Conservation (phyloP, 2,329 filamentous ascomycete species). For the Pseudofabraea citricarpa region DNA sequence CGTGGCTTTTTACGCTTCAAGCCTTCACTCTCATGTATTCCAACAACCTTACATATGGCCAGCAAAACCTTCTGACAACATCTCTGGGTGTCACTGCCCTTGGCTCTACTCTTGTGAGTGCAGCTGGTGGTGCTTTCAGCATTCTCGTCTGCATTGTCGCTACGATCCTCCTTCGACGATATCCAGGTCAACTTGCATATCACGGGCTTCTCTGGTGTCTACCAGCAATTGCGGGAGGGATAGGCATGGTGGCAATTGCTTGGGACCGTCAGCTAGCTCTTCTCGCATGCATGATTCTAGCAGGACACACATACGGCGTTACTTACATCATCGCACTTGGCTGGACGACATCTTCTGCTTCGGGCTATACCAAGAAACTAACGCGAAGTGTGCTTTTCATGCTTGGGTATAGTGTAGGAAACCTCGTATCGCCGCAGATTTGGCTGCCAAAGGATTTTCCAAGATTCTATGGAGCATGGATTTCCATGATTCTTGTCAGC, state of each 20-base stretch:
- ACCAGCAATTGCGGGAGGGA: conserved; percentile 24
- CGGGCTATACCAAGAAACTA: conserved; percentile 28
- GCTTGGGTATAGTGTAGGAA: conserved; percentile 22
- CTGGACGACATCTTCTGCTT: conserved; percentile 31
- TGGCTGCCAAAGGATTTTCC: conserved; percentile 24
- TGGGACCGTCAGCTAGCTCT: conserved; percentile 27
- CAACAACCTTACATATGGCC: conserved; percentile 36
- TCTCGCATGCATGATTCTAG: conserved; percentile 27
- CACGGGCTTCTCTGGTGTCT: conserved; percentile 28
- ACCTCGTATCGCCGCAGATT: conserved; percentile 27
- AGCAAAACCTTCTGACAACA: conserved; percentile 33
- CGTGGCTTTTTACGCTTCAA: conserved; percentile 31
- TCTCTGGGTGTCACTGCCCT: conserved; percentile 31
- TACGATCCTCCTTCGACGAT: conserved; percentile 24
- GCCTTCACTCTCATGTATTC: conserved; percentile 43
- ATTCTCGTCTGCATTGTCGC: conserved; percentile 29
- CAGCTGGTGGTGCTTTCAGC: conserved; percentile 32
- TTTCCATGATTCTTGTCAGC: conserved; percentile 26
- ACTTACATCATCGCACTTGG: conserved; percentile 33
- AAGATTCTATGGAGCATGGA: conserved; percentile 30
- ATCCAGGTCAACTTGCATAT: conserved; percentile 28
- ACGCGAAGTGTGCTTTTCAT: conserved; percentile 29
- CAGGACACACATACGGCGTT: conserved; percentile 27
- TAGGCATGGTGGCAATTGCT: conserved; percentile 27
- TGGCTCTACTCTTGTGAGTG: conserved; percentile 34